phyloP scores from a whole-genome alignment of 2,329 filamentous ascomycete genomes.

The Diplodia seriata region DNA sequence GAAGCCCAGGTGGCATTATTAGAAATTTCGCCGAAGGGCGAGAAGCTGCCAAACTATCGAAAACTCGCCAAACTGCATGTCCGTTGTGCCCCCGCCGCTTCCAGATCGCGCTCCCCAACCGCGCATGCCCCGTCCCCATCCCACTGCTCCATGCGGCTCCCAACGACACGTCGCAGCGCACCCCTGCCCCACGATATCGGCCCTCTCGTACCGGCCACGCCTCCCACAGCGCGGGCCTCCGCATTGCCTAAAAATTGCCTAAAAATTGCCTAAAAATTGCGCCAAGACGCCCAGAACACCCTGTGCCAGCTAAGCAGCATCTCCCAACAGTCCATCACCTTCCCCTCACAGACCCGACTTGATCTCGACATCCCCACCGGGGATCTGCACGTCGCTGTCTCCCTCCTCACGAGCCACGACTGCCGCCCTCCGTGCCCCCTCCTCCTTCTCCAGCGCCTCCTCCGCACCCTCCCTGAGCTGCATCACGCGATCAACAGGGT shows the following conservation, averaged over 20 bases:
- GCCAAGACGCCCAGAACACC: slow-evolving; percentile 27
- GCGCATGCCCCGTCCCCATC: slow-evolving; percentile 6
- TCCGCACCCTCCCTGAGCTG: slow-evolving; percentile 53
- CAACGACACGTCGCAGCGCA: slow-evolving; percentile 21
- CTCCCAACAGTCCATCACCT: slow-evolving; percentile 1
- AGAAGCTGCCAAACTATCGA: slow-evolving; percentile 20
- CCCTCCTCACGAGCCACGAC: slow-evolving; percentile 28
- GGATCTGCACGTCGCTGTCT: not conserved
- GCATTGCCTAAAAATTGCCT: slow-evolving; percentile 8
- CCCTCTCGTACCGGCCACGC: slow-evolving; percentile 10
- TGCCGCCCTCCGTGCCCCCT: slow-evolving; percentile 37
- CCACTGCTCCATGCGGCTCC: slow-evolving; percentile 5
- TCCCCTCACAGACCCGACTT: slow-evolving; percentile 13
- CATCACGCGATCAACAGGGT: slow-evolving; percentile 57
- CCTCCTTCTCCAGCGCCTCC: slow-evolving; percentile 43
- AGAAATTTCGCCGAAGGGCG: slow-evolving; percentile 31
- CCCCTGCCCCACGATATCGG: slow-evolving; percentile 28
- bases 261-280: slow-evolving; percentile 15
- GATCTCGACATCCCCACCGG: slow-evolving; percentile 26
- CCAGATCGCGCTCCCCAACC: slow-evolving; percentile 21
- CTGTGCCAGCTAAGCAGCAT: slow-evolving; percentile 9
- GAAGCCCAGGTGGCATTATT: slow-evolving; percentile 26
- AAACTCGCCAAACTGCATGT: slow-evolving; percentile 25
- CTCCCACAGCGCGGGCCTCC: slow-evolving; percentile 12
- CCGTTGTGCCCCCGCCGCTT: slow-evolving; percentile 9